Conservation (phyloP, 129 eudicot species). For the Gnaphalium uliginosum region DNA sequence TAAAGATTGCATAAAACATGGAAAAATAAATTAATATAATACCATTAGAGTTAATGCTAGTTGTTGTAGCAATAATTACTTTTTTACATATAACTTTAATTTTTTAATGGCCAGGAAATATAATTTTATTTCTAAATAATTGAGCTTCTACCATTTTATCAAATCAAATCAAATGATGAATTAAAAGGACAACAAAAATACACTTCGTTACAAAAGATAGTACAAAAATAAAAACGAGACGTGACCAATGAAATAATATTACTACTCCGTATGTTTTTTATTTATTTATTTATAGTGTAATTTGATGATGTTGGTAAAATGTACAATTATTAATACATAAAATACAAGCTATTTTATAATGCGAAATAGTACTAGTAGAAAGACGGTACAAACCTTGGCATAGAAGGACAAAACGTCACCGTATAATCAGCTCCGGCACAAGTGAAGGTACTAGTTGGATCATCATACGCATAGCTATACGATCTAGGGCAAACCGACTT, state of each 20-base stretch:
- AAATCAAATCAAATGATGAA: neutral
- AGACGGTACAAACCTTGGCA: slow-evolving; percentile 53
- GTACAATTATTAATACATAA: neutral
- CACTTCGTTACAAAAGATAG: too few species aligned
- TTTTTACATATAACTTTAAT: neutral
- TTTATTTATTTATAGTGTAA: neutral
- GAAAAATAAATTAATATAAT: neutral
- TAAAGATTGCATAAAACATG: neutral
- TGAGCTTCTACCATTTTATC: too few species aligned
- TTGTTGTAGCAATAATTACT: neutral
- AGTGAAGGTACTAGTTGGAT: slow-evolving; percentile 88
- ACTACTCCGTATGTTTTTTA: too few species aligned
- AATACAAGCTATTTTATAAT: slow-evolving; percentile 2
- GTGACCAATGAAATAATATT: too few species aligned
- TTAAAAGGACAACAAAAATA: too few species aligned
- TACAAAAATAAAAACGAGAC: too few species aligned
- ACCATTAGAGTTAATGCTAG: slow-evolving; percentile 14
- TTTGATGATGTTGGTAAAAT: slow-evolving; percentile 5
- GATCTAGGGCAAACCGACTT: slow-evolving; percentile 85
- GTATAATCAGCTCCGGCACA: slow-evolving; percentile 93
- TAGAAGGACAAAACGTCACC: slow-evolving; percentile 84
- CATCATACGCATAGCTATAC: slow-evolving; percentile 93
- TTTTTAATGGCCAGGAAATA: too few species aligned
- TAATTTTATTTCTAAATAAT: too few species aligned
- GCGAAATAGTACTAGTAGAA: neutral